Percentiles rank a stretch among this genome's conserved stretches.
These are phyloP conservation scores for Fremontodendron californicum DNA, from an alignment of 345 rosid species.

Conservation along the genomic window DNA sequence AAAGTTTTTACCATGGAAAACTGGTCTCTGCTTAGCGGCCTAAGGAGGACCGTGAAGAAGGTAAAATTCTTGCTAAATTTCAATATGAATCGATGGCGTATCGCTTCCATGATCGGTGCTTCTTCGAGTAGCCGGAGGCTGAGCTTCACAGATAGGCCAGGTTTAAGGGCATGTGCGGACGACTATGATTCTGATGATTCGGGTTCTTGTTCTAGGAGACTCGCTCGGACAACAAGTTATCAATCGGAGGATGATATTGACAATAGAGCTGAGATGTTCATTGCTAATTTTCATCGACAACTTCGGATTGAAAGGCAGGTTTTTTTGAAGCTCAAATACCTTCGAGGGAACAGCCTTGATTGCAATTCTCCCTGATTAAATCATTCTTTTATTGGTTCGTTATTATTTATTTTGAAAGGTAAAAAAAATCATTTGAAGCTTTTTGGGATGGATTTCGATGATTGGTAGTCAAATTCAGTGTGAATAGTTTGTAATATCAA, in stretches of 20 bases:
- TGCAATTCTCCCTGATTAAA: slow-evolving; percentile 31
- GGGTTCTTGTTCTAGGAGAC: slow-evolving; percentile 17
- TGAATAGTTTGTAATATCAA: background rate
- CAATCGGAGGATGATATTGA: slow-evolving; percentile 65
- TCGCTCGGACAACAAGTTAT: slow-evolving; percentile 46
- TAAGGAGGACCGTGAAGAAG: slow-evolving; percentile 67
- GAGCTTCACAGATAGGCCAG: slow-evolving; percentile 63
- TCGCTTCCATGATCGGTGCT: slow-evolving; percentile 42
- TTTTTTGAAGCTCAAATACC: slow-evolving; percentile 60
- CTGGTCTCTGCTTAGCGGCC: slow-evolving; percentile 45
- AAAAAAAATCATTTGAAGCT: background rate
- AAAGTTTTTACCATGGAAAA: slow-evolving; percentile 6
- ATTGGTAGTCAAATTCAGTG: background rate
- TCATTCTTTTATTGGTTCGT: background rate
- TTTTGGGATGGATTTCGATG: background rate
- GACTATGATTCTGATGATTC: slow-evolving; percentile 8
- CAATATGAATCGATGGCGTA: slow-evolving; percentile 44
- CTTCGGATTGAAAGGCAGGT: slow-evolving; percentile 81
- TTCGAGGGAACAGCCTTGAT: slow-evolving; percentile 33
- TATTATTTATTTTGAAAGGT: background rate
- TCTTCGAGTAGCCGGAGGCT: slow-evolving; percentile 31
- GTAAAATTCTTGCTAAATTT: slow-evolving; percentile 49
- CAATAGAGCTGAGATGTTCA: slow-evolving; percentile 66
- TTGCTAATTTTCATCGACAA: slow-evolving; percentile 64
- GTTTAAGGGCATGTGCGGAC: slow-evolving; percentile 39